A percentile compares a stretch with the other conserved stretches of the same genome.
phyloP scores from a whole-genome alignment of 2,329 filamentous ascomycete species.

The Emmonsiellopsis sp. region DNA sequence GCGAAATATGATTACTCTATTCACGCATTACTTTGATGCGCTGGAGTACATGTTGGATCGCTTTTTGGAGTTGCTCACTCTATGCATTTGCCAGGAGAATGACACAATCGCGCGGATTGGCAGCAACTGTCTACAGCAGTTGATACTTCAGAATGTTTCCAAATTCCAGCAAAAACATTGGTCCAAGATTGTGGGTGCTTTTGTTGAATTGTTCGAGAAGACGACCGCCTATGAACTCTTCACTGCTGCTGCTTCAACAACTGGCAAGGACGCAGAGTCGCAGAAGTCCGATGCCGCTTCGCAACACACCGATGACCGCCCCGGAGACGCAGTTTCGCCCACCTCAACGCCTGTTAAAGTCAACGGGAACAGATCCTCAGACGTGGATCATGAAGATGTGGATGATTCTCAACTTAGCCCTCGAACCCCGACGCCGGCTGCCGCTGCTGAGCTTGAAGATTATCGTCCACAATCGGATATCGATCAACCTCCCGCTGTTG shows the following conservation, averaged over 20 bases:
- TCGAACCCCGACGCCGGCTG: constrained; percentile 13
- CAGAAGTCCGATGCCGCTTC: constrained; percentile 19
- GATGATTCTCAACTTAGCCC: constrained; percentile 22
- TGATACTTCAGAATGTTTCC: constrained; percentile 91
- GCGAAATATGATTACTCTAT: constrained; percentile 95
- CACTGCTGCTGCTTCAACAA: constrained; percentile 58
- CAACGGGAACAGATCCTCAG: constrained; percentile 20
- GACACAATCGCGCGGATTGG: constrained; percentile 97
- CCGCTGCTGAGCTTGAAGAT: constrained; percentile 61
- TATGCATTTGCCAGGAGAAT: constrained; percentile 98
- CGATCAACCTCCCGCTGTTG: constrained; percentile 81
- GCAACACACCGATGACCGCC: constrained; percentile 12
- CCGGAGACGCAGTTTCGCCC: constrained; percentile 14
- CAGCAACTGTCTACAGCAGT: constrained; percentile 92
- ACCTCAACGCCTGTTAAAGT: constrained; percentile 18
- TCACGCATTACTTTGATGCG: constrained; percentile 95
- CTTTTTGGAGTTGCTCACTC: constrained; percentile 86
- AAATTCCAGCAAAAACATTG: constrained; percentile 86
- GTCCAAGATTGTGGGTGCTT: constrained; percentile 88
- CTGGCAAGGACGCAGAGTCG: constrained; percentile 20
- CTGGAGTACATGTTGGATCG: constrained; percentile 96
- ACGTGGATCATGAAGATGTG: constrained; percentile 19
- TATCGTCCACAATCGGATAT: constrained; percentile 69
- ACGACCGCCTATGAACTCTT: constrained; percentile 95
- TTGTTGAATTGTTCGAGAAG: constrained; percentile 88